Percentiles rank a stretch among this genome's conserved stretches.
Evolutionary conservation across 225 moss, liverwort and hornwort species (phyloP).

Genomic region (Physcomitrellopsis africana): DNA sequence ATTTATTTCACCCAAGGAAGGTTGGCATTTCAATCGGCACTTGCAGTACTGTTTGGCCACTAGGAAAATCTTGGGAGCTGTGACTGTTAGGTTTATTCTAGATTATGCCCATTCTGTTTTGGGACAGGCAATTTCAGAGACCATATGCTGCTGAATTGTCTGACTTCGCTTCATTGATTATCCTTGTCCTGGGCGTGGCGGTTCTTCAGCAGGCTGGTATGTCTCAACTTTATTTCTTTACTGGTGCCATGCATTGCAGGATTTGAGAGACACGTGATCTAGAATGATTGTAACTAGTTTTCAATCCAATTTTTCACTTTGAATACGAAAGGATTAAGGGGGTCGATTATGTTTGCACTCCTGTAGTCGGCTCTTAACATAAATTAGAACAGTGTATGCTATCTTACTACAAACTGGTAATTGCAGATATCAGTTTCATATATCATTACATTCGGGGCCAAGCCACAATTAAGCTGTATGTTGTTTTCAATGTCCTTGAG

Average conservation of each 20-base stretch:
- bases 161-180: constrained; percentile 86
- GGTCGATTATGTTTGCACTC: constrained; percentile 11
- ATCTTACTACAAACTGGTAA: constrained; percentile 29
- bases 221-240: constrained; percentile 24
- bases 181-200: constrained; percentile 82
- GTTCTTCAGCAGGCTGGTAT: constrained; percentile 88
- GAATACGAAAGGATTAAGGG: constrained; percentile 19
- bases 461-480: constrained; percentile 94
- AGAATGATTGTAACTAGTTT: constrained; percentile 17
- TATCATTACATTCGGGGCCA: constrained; percentile 98
- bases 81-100: neutral
- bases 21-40: neutral
- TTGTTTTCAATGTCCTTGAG: constrained; percentile 98
- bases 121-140: constrained; percentile 93
- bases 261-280: neutral
- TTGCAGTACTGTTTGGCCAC: constrained; percentile 1
- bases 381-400: neutral
- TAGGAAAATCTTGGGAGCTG: neutral
- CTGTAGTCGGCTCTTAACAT: constrained; percentile 12
- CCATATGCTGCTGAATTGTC: constrained; percentile 83
- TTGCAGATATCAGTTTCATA: constrained; percentile 96
- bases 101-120: constrained; percentile 37
- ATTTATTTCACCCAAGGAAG: too few relatives aligned
- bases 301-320: constrained; percentile 5
- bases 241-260: neutral